Conservation (phyloP, 805 yeast species). For the Candida verbasci region DNA sequence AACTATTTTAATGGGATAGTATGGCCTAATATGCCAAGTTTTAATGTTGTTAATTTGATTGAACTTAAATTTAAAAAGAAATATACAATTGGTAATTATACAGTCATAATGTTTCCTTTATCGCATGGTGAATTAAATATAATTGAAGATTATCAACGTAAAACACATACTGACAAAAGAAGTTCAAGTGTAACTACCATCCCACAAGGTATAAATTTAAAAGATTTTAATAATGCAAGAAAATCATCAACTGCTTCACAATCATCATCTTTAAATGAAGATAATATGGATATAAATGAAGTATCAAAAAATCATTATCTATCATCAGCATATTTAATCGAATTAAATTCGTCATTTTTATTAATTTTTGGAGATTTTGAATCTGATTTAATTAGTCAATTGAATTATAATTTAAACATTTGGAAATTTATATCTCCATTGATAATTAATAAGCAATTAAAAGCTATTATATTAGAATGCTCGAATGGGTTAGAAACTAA, state of each 20-base stretch:
- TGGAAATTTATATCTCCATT: slow-evolving; percentile 56
- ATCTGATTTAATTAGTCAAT: slow-evolving; percentile 48
- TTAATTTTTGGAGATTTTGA: slow-evolving; percentile 85
- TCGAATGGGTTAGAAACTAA: slow-evolving; percentile 44
- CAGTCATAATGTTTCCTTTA: slow-evolving; percentile 27
- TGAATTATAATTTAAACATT: slow-evolving; percentile 34
- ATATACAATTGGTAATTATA: slow-evolving; percentile 15
- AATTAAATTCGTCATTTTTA: slow-evolving; percentile 25
- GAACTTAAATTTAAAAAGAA: slow-evolving; percentile 11
- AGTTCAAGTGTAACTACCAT: slow-evolving; percentile 1
- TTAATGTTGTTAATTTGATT: slow-evolving; percentile 20
- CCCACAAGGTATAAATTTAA: slow-evolving; percentile 1
- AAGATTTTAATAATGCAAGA: background rate
- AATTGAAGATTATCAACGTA: background rate
- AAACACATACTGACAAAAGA: background rate
- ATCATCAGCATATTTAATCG: slow-evolving; percentile 60
- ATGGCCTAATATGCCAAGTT: slow-evolving; percentile 70
- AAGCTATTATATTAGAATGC: slow-evolving; percentile 72
- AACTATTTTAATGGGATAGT: slow-evolving; percentile 67
- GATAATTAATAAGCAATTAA: slow-evolving; percentile 36
- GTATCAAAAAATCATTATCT: slow-evolving; percentile 20
- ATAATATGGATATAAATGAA: too few relatives aligned
- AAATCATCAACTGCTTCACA: background rate
- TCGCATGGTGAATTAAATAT: slow-evolving; percentile 26
- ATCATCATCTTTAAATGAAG: background rate